Evolutionary conservation across 2,329 filamentous ascomycete species (phyloP), one percentile per base, ranked within the genome.

Genomic region (Aspergillus pseudoviridinutans): DNA sequence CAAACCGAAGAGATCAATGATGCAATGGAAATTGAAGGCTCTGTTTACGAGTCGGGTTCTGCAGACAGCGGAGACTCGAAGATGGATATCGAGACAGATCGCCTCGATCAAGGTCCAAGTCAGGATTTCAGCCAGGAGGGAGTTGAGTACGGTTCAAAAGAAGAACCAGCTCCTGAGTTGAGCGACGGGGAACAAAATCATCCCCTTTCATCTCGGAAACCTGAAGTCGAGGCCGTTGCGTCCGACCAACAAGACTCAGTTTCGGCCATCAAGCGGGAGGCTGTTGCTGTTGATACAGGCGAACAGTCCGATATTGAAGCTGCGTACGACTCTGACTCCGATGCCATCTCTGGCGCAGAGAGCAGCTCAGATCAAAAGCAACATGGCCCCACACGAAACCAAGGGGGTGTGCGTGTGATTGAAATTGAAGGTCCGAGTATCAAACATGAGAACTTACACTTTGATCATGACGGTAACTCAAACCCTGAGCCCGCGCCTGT

Each of bases 1-100:
- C 22, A 47, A 14, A 24, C 8, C 14, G 44, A 27, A 17, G 10
- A 25, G 5, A 20, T 2, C 5, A 49, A 32, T 22, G 55, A 59
- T 50, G 12, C 24, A 22, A 55, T 53, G 53, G 54, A 57, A 14
- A 38, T 52, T 10, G 56, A 44, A 4, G 50, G 50, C 35, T 49
- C 52, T 3, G 20, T 50, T 24, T 20, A 28, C 10, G n/a, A 29
- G 8, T 4, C 35, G 28, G 14, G 3, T 14, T 25, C 14, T n/a
- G 46, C 25, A 22, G 22, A 7, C 17, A 29, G 38, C 8, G 3
- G 14, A 50, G 44, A 32, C 8, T 14, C 20, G 17, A 54, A 27
- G 29, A 24, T 25, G 44, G 14, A 24, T 4, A 22, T 28, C 4
- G 44, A 27, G 24, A 27, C 12, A 25, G 10, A 14, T 27, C 10